Conservation (phyloP, 1,284 basidiomycete genomes). For the Ganoderma leucocontextum region DNA sequence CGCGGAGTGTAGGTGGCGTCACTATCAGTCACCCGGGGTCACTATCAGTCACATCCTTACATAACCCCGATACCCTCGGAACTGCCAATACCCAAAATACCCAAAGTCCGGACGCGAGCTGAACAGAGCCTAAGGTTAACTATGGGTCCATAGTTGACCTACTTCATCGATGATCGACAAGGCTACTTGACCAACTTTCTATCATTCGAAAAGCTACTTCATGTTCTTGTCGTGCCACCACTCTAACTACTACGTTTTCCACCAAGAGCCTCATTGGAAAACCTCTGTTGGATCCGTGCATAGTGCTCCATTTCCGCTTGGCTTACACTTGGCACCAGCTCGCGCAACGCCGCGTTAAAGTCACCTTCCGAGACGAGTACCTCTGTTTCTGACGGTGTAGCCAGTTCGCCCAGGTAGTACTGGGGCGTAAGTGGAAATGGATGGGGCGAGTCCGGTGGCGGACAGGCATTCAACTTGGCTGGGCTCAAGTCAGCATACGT, state of each 20-base stretch:
- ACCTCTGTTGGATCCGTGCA: slow-evolving; percentile 74
- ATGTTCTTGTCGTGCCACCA: too few relatives aligned
- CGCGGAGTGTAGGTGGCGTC: too few relatives aligned
- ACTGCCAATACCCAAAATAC: too few relatives aligned
- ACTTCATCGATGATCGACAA: too few relatives aligned
- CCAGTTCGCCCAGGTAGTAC: slow-evolving; percentile 92
- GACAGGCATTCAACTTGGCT: slow-evolving; percentile 60
- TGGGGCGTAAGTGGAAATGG: slow-evolving; percentile 87
- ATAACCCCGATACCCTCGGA: too few relatives aligned
- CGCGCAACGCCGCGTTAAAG: slow-evolving; percentile 79
- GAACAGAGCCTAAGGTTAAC: too few relatives aligned
- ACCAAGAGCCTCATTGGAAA: slow-evolving; percentile 51
- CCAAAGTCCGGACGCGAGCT: too few relatives aligned
- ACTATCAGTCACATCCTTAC: too few relatives aligned
- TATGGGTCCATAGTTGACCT: too few relatives aligned
- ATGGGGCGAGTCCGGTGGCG: slow-evolving; percentile 51
- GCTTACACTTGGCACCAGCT: slow-evolving; percentile 90
- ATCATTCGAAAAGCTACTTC: background rate
- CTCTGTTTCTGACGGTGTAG: slow-evolving; percentile 74
- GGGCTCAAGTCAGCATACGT: slow-evolving; percentile 15
- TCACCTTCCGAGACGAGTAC: slow-evolving; percentile 80
- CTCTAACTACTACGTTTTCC: slow-evolving; percentile 2
- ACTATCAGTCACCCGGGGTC: too few relatives aligned
- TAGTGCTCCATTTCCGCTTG: slow-evolving; percentile 93
- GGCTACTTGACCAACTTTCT: too few relatives aligned